Evolutionary conservation across 441 rosid species (phyloP).

Genomic region (Adansonia rubrostipa): DNA sequence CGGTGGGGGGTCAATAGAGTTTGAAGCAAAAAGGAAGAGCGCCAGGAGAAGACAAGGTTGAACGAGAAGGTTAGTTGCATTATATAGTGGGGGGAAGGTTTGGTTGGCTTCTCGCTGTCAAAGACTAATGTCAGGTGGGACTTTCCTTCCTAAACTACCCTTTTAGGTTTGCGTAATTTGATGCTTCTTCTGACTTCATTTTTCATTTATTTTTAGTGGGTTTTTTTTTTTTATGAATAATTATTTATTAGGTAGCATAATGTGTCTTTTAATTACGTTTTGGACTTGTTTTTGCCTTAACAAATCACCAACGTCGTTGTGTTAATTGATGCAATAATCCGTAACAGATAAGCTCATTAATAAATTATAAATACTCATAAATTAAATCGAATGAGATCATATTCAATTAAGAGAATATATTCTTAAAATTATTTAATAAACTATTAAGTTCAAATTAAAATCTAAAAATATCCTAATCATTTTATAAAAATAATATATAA

Average conservation of each 20-base stretch:
- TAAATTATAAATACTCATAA: no score
- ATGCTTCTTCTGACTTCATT: background rate
- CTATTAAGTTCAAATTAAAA: no score
- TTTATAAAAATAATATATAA: no score
- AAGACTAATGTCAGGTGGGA: background rate
- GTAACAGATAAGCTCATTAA: background rate
- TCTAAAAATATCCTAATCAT: no score
- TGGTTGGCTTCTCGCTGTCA: constrained; percentile 21
- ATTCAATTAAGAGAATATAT: no score
- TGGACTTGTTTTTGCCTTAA: background rate
- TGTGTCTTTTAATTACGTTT: background rate
- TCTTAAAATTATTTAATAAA: no score
- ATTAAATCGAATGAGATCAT: no score
- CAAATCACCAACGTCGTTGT: no score
- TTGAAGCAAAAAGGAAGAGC: background rate
- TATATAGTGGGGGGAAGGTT: background rate
- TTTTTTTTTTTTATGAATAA: background rate
- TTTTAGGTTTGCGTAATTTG: background rate
- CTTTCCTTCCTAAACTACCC: constrained; percentile 17
- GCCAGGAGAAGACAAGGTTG: background rate
- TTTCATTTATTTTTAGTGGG: background rate
- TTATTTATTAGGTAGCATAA: background rate
- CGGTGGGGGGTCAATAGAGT: constrained; percentile 5
- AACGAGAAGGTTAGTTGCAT: background rate
- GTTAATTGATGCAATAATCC: no score